Evolutionary conservation across 495 filamentous ascomycete genomes (phyloP), one percentile per base, ranked within the genome.

Genomic region (Penicillium longicatenatum): DNA sequence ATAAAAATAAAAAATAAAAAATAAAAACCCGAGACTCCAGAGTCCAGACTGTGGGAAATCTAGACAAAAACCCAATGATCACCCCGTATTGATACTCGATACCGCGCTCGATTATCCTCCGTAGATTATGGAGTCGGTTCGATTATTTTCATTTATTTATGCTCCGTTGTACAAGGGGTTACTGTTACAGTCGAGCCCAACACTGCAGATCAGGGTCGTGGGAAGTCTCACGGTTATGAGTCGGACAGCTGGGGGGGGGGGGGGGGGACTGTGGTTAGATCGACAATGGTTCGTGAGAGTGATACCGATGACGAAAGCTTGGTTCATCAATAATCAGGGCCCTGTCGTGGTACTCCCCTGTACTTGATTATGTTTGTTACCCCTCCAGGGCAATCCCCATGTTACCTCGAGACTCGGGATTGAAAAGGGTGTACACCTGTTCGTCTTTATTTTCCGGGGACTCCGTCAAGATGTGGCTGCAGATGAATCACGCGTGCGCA

Each of bases 161-260:
- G 49, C 63, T 63, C 63, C 66, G 66, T 61, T 41, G 53, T 50
- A 64, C 62, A 41, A 54, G 66, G 65, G 66, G 63, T 68, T 68
- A 68, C 66, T 50, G 63, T 68, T 68, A 55, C 63, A 68, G 42
- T 64, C 35, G 46, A 55, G 42, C 35, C 58, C 22, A 39, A 51
- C 52, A 22, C 47, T 33, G 57, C 44, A 48, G 59, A 57, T 62
- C 52, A 53, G 37, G 35, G 45, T 54, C 52, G 24, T 52, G 31
- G 29, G 26, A 51, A 44, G 50, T 66, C 64, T 63, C 63, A 68
- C 57, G 53, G 54, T 50, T 50, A 58, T 52, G 55, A 59, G 41
- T 50, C 59, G 65, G 65, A 58, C 45, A 56, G 53, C 62, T 65
- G 62, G 62, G 66, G 62, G 45, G 43, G 43, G 20, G n/a, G 19